Evolutionary conservation across 805 yeast genomes (phyloP).

Genomic region (Danielozyma ontarioensis): DNA sequence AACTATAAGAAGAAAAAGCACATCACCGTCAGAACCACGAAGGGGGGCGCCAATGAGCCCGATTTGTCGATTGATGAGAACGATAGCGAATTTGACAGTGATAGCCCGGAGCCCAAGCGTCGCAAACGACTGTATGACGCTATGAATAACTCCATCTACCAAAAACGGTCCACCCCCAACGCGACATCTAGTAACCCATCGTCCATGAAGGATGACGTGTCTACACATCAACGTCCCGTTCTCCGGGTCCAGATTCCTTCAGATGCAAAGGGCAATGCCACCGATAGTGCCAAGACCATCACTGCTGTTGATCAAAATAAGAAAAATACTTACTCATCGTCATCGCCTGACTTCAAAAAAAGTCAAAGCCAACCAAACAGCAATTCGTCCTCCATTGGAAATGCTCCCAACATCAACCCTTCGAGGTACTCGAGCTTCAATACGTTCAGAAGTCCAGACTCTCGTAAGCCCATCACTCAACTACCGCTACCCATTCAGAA

Average conservation of each 20-base stretch:
- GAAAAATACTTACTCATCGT: slow-evolving; percentile 22
- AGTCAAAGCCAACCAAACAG: slow-evolving; percentile 2
- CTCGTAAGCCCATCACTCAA: slow-evolving; percentile 22
- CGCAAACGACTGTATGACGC: slow-evolving; percentile 12
- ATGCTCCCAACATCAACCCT: slow-evolving; percentile 15
- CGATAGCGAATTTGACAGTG: slow-evolving; percentile 31
- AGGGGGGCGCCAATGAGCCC: slow-evolving; percentile 12
- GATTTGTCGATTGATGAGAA: slow-evolving; percentile 14
- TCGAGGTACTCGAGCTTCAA: slow-evolving; percentile 16
- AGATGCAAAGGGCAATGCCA: slow-evolving; percentile 25
- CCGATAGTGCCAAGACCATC: slow-evolving; percentile 40
- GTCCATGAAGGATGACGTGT: not conserved
- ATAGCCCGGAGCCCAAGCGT: slow-evolving; percentile 31
- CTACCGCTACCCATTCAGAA: slow-evolving; percentile 31
- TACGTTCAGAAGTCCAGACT: slow-evolving; percentile 26
- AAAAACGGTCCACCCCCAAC: slow-evolving; percentile 4
- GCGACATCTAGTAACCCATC: not conserved
- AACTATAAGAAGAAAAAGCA: slow-evolving; percentile 41
- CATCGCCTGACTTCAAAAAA: slow-evolving; percentile 40
- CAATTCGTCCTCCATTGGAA: slow-evolving; percentile 1
- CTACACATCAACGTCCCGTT: slow-evolving; percentile 40
- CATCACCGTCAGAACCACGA: slow-evolving; percentile 13
- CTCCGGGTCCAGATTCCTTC: slow-evolving; percentile 63
- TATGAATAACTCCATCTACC: slow-evolving; percentile 7
- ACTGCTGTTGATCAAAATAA: slow-evolving; percentile 35